These are phyloP conservation scores for Kitagawia praeruptora DNA, from an alignment of 129 eudicot species.

Conservation along the genomic window DNA sequence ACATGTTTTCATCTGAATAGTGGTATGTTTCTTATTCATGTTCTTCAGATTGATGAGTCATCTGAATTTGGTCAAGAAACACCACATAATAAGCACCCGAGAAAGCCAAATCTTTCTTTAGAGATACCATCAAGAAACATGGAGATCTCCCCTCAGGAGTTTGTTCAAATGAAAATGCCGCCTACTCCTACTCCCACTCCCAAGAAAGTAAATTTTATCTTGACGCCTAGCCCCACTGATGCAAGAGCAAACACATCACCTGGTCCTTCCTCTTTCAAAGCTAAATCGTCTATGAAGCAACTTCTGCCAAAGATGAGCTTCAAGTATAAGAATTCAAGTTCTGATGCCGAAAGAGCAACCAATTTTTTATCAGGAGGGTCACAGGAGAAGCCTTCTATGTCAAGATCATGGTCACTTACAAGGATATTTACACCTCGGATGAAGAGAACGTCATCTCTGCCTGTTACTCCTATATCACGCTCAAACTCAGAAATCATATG, in stretches of 20 bases:
- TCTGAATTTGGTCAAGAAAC: constrained; percentile 38
- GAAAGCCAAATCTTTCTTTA: constrained; percentile 59
- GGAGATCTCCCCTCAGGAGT: constrained; percentile 42
- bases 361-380: constrained; percentile 24
- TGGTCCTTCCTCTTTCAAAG: constrained; percentile 42
- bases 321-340: constrained; percentile 38
- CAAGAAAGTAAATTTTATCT: constrained; percentile 62
- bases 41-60: constrained; percentile 27
- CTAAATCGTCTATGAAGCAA: constrained; percentile 41
- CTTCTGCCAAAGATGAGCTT: constrained; percentile 57
- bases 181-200: constrained; percentile 68
- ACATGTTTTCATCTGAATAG: neutral
- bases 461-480: constrained; percentile 54
- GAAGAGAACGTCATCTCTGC: constrained; percentile 57
- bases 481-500: constrained; percentile 34
- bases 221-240: constrained; percentile 58
- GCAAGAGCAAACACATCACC: constrained; percentile 39
- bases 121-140: constrained; percentile 74
- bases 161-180: constrained; percentile 55
- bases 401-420: constrained; percentile 73
- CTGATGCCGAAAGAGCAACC: constrained; percentile 43
- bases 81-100: constrained; percentile 44
- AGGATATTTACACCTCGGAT: constrained; percentile 72
- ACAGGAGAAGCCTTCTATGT: constrained; percentile 49
- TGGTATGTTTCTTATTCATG: constrained; percentile 3